Conservation (phyloP, 2,329 filamentous ascomycete genomes). For the Ascomycota sp. region DNA sequence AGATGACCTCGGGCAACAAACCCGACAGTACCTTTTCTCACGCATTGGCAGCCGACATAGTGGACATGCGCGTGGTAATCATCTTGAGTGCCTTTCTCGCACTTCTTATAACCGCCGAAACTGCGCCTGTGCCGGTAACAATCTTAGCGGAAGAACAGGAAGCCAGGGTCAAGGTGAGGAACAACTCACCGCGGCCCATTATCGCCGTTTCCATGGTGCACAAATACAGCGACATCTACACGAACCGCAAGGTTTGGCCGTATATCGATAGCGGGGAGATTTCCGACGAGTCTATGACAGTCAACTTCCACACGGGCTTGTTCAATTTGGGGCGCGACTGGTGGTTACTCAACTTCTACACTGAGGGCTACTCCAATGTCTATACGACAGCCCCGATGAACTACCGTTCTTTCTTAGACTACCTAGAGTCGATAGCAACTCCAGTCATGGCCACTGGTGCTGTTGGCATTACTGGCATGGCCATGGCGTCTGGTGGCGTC, state of each 20-base stretch:
- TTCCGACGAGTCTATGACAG: constrained; percentile 1
- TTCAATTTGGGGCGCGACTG: constrained; percentile 4
- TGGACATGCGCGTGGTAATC: too few species aligned
- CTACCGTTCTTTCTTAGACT: background rate
- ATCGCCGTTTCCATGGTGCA: constrained; percentile 2
- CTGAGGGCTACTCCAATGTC: constrained; percentile 2
- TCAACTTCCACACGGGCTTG: constrained; percentile 4
- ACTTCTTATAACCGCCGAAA: too few species aligned
- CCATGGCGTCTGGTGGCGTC: background rate
- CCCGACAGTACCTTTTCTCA: too few species aligned
- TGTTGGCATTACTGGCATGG: background rate
- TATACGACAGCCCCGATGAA: constrained; percentile 4
- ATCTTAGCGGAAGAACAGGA: too few species aligned
- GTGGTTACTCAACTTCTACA: constrained; percentile 4
- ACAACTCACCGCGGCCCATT: constrained; percentile 3
- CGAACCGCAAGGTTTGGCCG: constrained; percentile 2
- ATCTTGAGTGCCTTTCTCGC: too few species aligned
- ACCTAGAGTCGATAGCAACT: background rate
- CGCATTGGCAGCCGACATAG: too few species aligned
- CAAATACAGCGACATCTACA: constrained; percentile 5
- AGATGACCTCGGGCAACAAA: too few species aligned
- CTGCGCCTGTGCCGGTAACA: too few species aligned
- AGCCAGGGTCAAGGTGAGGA: constrained; percentile 3
- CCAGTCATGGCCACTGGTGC: too few species aligned
- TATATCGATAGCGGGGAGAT: constrained; percentile 1